A percentile compares a stretch with the other conserved stretches of the same genome.
Evolutionary conservation across 2,329 filamentous ascomycete species (phyloP).

Genomic region (Colletotrichum graminicola): DNA sequence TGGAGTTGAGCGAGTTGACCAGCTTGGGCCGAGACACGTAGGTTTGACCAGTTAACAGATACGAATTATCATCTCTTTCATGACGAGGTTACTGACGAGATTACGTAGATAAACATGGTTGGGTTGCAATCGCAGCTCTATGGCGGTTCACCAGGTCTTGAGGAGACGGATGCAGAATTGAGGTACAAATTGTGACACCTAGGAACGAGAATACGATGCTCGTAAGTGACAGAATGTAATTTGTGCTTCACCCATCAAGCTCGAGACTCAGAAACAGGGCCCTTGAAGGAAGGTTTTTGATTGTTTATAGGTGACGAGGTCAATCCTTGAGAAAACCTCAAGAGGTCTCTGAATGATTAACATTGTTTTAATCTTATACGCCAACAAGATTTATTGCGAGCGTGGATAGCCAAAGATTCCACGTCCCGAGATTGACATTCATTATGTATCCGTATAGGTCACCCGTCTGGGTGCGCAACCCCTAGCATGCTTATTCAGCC

Average conservation of each 20-base stretch:
- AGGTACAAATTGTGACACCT: slow-evolving; percentile 5
- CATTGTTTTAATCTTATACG: no score
- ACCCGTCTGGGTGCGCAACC: background rate
- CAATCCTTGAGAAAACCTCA: no score
- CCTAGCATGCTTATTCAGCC: slow-evolving; percentile 8
- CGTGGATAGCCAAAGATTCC: no score
- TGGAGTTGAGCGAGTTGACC: slow-evolving; percentile 44
- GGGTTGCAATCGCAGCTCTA: slow-evolving; percentile 42
- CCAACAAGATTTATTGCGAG: no score
- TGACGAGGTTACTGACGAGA: background rate
- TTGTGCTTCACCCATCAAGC: no score
- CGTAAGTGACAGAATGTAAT: background rate
- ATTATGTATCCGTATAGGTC: no score
- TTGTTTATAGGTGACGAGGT: no score
- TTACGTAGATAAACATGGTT: slow-evolving; percentile 39
- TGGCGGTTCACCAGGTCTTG: slow-evolving; percentile 43
- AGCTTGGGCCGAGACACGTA: slow-evolving; percentile 45
- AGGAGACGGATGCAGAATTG: slow-evolving; percentile 41
- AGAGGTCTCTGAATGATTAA: no score
- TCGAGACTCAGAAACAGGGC: no score
- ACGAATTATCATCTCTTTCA: background rate
- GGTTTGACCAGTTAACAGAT: slow-evolving; percentile 9
- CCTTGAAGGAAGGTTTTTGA: no score
- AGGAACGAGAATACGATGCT: background rate
- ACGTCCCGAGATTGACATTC: no score